Base-by-base conservation (phyloP, 306 rosid species). In the Cicer chorassanicum region DNA sequence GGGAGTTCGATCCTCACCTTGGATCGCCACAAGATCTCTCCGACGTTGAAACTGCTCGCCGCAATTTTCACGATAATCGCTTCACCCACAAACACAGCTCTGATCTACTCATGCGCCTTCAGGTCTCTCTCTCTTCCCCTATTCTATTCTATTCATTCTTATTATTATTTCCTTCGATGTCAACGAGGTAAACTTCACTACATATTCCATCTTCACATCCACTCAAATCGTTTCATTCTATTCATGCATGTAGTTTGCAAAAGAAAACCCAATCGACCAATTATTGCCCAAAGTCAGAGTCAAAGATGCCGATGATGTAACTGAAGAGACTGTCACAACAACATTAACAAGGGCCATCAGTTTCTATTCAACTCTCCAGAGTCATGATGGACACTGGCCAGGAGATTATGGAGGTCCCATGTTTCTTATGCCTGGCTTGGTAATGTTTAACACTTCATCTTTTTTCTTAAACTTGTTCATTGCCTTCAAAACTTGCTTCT, bases 361-460 rank as follows among this genome's bases (percentile, higher is more conserved):
- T 86, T 92, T 86, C 78, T 61, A 92, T 71, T 90, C 98, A 54
- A 83, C 91, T 18, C 44, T 92, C 21, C 98, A 92, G 82, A 78
- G 89, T 77, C 79, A 74, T 8, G 93, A 92, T 78, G 98, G 98
- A 73, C 98, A 92, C 77, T 92, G 98, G 98, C 80, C 98, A 0
- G 98, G 98, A 46, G 98, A 92, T 85, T 92, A 92, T 84, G 98
- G 91, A 40, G 98, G 98, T 62, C 98, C 98, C 8, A 92, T 92
- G 98, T 92, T 92, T 88, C 94, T 92, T 54, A 5, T 90, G 83
- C 98, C 98, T 65, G 98, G 98, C 64, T 82, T 92, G 90, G 98
- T 92, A 77, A 80, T 80, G 79, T 45, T 10, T 21, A 76, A 65
- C 10, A 50, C 18, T 78, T 54, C 10, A 5, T 67, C 70, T 57